phyloP scores from a whole-genome alignment of 768 basidiomycete species.

The Leccinum boreale region DNA sequence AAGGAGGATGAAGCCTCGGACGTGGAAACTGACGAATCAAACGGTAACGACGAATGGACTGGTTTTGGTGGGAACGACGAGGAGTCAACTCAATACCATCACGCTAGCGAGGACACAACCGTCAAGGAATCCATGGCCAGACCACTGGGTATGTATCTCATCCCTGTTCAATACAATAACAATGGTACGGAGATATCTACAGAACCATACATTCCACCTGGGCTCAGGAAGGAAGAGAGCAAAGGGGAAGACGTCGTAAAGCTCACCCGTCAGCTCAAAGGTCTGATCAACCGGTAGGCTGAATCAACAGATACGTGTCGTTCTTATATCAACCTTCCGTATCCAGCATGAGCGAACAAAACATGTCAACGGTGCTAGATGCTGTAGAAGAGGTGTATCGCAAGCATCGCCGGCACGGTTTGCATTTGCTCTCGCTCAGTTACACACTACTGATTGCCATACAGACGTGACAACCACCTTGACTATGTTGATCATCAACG shows the following conservation, averaged over 20 bases:
- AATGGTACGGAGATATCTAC: constrained; percentile 1
- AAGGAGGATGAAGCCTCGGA: constrained; percentile 7
- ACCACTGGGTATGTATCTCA: constrained; percentile 11
- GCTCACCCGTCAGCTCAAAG: constrained; percentile 76
- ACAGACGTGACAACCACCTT: constrained; percentile 81
- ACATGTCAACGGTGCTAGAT: constrained; percentile 71
- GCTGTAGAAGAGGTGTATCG: constrained; percentile 76
- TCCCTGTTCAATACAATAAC: neutral
- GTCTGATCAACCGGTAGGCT: constrained; percentile 78
- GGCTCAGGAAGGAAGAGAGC: constrained; percentile 52
- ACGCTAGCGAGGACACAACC: neutral
- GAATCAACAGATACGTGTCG: neutral
- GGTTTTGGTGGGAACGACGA: constrained; percentile 28
- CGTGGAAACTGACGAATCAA: constrained; percentile 23
- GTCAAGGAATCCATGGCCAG: constrained; percentile 1
- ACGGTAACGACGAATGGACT: constrained; percentile 35
- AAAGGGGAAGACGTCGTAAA: constrained; percentile 44
- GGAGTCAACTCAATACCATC: neutral
- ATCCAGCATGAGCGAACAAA: constrained; percentile 84
- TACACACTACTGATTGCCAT: constrained; percentile 5
- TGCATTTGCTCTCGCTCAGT: constrained; percentile 9
- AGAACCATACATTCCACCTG: constrained; percentile 79
- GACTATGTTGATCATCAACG: constrained; percentile 71
- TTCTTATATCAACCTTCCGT: neutral
- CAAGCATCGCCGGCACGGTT: constrained; percentile 75